A percentile compares a stretch with the other conserved stretches of the same genome.
Conservation (phyloP, 169 alveolate species). For the Neospora caninum region DNA sequence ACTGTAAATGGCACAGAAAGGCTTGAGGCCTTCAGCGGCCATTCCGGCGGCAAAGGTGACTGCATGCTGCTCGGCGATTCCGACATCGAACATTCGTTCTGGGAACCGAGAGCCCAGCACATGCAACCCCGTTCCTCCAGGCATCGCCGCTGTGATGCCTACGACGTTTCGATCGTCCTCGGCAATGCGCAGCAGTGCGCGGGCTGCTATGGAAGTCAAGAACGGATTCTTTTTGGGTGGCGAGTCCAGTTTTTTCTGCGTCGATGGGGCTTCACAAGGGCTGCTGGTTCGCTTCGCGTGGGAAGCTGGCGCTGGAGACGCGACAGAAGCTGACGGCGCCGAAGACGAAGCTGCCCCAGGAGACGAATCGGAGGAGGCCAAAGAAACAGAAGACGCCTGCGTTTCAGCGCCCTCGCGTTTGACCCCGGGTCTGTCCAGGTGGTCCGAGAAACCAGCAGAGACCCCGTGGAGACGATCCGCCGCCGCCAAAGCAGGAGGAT, state of each 20-base stretch:
- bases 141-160: slow-evolving; percentile 87
- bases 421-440: background rate
- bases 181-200: slow-evolving; percentile 76
- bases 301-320: no score
- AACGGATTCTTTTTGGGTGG: slow-evolving; percentile 51
- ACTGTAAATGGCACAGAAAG: slow-evolving; percentile 83
- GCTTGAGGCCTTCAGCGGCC: slow-evolving; percentile 82
- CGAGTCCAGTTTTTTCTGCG: background rate
- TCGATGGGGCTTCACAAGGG: background rate
- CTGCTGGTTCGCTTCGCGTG: background rate
- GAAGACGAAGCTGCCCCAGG: no score
- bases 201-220: slow-evolving; percentile 77
- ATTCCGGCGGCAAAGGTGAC: slow-evolving; percentile 88
- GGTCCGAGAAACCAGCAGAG: background rate
- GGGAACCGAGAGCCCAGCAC: slow-evolving; percentile 76
- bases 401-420: background rate
- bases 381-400: no score
- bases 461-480: slow-evolving; percentile 80
- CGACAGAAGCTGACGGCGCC: no score
- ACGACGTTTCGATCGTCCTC: slow-evolving; percentile 73
- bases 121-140: slow-evolving; percentile 86
- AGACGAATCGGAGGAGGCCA: no score
- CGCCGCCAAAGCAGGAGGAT: slow-evolving; percentile 77
- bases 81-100: slow-evolving; percentile 87
- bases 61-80: slow-evolving; percentile 91